phyloP scores from a whole-genome alignment of 2,329 filamentous ascomycete genomes.

The Colletotrichum sp. region DNA sequence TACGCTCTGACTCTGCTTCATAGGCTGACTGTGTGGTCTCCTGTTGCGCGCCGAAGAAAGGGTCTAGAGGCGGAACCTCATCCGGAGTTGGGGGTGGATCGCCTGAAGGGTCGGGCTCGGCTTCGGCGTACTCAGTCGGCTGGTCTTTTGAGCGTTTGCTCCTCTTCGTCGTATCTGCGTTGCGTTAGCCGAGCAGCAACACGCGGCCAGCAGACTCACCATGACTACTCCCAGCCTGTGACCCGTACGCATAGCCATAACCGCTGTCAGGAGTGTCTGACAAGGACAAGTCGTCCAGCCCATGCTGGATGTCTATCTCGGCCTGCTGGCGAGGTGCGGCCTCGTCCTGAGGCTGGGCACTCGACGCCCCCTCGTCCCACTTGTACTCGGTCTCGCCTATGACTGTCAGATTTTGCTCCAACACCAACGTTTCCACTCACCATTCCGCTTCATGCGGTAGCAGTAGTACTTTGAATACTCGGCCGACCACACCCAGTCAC shows the following conservation, averaged over 20 bases:
- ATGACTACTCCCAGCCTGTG: neutral
- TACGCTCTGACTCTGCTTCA: neutral
- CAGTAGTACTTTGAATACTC: slow-evolving; percentile 31
- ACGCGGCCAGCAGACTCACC: neutral
- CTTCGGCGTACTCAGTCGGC: neutral
- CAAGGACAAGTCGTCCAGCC: neutral
- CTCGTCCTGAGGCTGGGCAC: slow-evolving; percentile 1
- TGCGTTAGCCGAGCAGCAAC: neutral
- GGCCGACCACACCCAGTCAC: slow-evolving; percentile 31
- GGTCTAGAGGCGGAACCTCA: neutral
- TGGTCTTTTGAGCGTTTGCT: slow-evolving; percentile 9
- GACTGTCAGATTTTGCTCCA: neutral
- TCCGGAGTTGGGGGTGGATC: neutral
- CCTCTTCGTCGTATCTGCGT: neutral
- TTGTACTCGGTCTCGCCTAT: slow-evolving; percentile 28
- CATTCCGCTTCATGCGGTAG: slow-evolving; percentile 29
- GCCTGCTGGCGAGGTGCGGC: slow-evolving; percentile 27
- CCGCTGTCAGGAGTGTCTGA: neutral
- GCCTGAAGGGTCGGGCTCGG: neutral
- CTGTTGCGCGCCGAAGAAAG: slow-evolving; percentile 10
- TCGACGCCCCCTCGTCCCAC: slow-evolving; percentile 23
- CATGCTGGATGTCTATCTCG: slow-evolving; percentile 25
- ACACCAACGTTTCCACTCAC: slow-evolving; percentile 24
- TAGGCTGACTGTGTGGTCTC: neutral
- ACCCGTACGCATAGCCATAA: neutral